phyloP scores from a whole-genome alignment of 176 grass and related monocot genomes.

The Neostapfia colusana region DNA sequence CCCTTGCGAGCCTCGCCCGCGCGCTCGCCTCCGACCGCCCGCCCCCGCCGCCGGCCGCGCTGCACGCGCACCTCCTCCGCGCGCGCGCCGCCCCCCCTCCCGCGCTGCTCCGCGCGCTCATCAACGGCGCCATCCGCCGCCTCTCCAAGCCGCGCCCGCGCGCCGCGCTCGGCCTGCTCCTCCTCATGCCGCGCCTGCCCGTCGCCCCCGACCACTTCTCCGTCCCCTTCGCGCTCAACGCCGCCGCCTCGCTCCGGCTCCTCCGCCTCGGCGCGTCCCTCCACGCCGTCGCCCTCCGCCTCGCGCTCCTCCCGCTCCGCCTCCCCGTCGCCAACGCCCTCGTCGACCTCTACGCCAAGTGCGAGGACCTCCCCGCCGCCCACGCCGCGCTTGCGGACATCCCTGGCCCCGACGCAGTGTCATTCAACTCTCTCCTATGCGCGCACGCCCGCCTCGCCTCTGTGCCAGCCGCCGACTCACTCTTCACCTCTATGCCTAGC shows the following conservation, averaged over 20 bases:
- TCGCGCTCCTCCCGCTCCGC: slow-evolving; percentile 53
- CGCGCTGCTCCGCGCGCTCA: slow-evolving; percentile 19
- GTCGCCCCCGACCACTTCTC: slow-evolving; percentile 59
- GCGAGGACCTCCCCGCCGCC: slow-evolving; percentile 34
- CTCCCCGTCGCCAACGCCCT: slow-evolving; percentile 70
- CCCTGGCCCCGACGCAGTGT: slow-evolving; percentile 47
- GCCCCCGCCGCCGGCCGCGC: no score
- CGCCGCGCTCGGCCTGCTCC: no score
- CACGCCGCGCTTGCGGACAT: slow-evolving; percentile 52
- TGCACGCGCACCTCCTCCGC: no score
- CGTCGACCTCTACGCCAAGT: slow-evolving; percentile 74
- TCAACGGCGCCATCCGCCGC: slow-evolving; percentile 52
- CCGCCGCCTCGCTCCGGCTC: slow-evolving; percentile 44
- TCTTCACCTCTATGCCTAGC: slow-evolving; percentile 57
- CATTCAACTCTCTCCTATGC: slow-evolving; percentile 68
- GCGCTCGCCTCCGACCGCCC: no score
- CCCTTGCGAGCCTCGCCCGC: no score
- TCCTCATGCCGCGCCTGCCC: slow-evolving; percentile 34
- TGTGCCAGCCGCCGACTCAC: slow-evolving; percentile 28
- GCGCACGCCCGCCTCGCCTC: slow-evolving; percentile 55
- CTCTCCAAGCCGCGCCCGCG: slow-evolving; percentile 38
- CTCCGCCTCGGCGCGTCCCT: slow-evolving; percentile 52
- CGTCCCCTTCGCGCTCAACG: slow-evolving; percentile 72
- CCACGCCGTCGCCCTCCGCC: slow-evolving; percentile 55
- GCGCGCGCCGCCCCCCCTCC: not conserved